Evolutionary conservation across 2,329 filamentous ascomycete species (phyloP), one percentile per base, ranked within the genome.

Genomic region (Corynespora cassiicola): DNA sequence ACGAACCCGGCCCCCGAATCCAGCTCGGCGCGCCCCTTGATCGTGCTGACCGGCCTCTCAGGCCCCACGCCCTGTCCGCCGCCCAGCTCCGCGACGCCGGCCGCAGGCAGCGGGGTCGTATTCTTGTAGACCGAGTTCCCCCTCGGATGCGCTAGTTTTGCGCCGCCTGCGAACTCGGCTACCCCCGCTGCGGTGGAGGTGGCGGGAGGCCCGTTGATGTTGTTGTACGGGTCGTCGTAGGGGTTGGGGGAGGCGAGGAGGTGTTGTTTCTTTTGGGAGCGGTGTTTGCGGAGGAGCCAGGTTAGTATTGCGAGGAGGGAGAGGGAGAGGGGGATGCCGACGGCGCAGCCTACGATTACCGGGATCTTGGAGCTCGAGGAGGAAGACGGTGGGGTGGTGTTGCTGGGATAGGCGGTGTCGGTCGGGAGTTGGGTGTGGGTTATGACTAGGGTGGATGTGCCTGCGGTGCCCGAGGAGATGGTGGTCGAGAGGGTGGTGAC

Each of bases 291-390:
- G 22, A 64, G 27, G 20, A 65, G 52, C 58, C 60, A 68, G 36
- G 58, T 17, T 8, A 66, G 29, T 12, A 67, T 60, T 7, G 52
- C 62, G 25, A 58, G 6, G 4, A 68, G 36, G 5, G 56, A 57
- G 20, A 68, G 51, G 6, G 39, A 61, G 28, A 68, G 54, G 5
- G 65, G 65, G 31, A 68, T 63, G 11, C 64, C 64, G 24, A 68
- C 64, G 8, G 65, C 62, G 33, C 57, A 63, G 31, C 64, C 65
- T n/a, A 66, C 42, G 12, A 68, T 67, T 7, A 67, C 18, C 9
- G 50, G 49, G 11, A 61, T 34, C 11, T 65, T 61, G n/a, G 55
- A 54, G 6, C 39, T 45, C 21, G 38, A 20, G 9, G 12, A n/a
- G 20, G 30, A 17, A n/a, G 22, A 12, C 4, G 35, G 16, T 14